Evolutionary conservation across 1,284 basidiomycete genomes (phyloP), one percentile per base, ranked within the genome.

Genomic region (Exobasidium cylindrosporum): DNA sequence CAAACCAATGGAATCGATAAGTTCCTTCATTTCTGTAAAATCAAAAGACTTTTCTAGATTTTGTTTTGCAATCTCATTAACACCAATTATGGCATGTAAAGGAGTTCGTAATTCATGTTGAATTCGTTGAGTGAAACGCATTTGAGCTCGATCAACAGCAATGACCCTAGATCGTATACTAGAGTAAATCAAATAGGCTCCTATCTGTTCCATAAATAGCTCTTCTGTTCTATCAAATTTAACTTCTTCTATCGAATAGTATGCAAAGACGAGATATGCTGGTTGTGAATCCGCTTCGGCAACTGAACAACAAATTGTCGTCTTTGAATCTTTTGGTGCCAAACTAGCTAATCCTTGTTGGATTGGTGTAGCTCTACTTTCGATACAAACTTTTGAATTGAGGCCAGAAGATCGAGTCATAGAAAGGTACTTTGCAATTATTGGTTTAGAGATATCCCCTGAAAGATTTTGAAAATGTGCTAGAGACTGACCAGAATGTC

Each of bases 11-110:
- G 30, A 24, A 24, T 47, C 50, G 49, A 58, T 47, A n/a, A 58
- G 14, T 32, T 57, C 26, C 46, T 30, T 31, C 0, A 68, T 50
- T 35, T 65, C 59, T 2, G 67, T 21, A 21, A 60, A 58, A 6
- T 66, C 62, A 14, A 74, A 62, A 30, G 66, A 61, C 45, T 75
- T 62, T 17, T 70, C 65, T 3, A 73, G 57, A 2, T 64, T 58
- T 11, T 69, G 55, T 24, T 64, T 65, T 0, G 67, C 56, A 29
- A 63, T 56, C 43, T 71, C 70, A 14, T 61, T 54, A 10, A 73
- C 57, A 1, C 71, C 70, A 10, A 61, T 28, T 21, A 62, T 62
- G 21, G 45, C 43, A 31, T 62, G 61, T 23, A 62, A 24, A n/a
- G 61, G 61, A 4, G 61, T 62, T 28, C 61, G 61, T 4, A 62